Evolutionary conservation across 352 stramenopile genomes (phyloP).

Genomic region (Saprolegnia parasitica): DNA sequence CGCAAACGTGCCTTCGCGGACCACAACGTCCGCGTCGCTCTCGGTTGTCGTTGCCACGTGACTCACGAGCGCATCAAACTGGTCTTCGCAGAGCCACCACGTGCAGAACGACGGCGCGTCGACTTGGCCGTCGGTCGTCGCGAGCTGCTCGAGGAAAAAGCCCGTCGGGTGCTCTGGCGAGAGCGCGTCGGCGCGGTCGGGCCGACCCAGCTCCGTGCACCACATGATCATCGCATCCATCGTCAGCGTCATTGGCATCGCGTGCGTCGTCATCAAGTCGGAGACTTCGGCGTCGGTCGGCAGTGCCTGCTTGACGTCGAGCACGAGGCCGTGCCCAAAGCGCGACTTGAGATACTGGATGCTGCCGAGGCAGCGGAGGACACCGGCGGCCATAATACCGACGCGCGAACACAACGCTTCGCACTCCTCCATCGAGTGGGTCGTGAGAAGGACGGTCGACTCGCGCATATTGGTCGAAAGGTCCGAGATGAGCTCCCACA

Average conservation of each 20-base stretch:
- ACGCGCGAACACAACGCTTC: slow-evolving; percentile 91
- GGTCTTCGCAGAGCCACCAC: slow-evolving; percentile 69
- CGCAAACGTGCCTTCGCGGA: slow-evolving; percentile 56
- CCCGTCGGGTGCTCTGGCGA: slow-evolving; percentile 38
- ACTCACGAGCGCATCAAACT: slow-evolving; percentile 34
- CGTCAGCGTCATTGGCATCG: slow-evolving; percentile 1
- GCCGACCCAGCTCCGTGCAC: slow-evolving; percentile 35
- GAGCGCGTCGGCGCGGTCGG: slow-evolving; percentile 32
- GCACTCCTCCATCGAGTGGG: slow-evolving; percentile 95
- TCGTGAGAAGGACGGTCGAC: slow-evolving; percentile 86
- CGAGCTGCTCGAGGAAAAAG: slow-evolving; percentile 28
- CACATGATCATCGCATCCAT: background rate
- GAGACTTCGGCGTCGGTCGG: slow-evolving; percentile 32
- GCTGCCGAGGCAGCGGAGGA: slow-evolving; percentile 91
- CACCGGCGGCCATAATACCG: slow-evolving; percentile 96
- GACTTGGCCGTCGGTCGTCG: slow-evolving; percentile 32
- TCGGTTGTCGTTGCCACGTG: slow-evolving; percentile 33
- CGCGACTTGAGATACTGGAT: slow-evolving; percentile 87
- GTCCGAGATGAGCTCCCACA: slow-evolving; percentile 73
- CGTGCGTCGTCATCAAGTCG: background rate
- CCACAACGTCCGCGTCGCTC: slow-evolving; percentile 37
- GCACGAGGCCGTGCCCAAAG: slow-evolving; percentile 80
- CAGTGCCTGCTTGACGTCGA: slow-evolving; percentile 48
- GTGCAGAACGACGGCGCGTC: slow-evolving; percentile 39
- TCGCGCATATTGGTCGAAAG: slow-evolving; percentile 47